These are phyloP conservation scores for Hymenotorrendiella dingleyae DNA, from an alignment of 2,329 filamentous ascomycete species.

Conservation along the genomic window DNA sequence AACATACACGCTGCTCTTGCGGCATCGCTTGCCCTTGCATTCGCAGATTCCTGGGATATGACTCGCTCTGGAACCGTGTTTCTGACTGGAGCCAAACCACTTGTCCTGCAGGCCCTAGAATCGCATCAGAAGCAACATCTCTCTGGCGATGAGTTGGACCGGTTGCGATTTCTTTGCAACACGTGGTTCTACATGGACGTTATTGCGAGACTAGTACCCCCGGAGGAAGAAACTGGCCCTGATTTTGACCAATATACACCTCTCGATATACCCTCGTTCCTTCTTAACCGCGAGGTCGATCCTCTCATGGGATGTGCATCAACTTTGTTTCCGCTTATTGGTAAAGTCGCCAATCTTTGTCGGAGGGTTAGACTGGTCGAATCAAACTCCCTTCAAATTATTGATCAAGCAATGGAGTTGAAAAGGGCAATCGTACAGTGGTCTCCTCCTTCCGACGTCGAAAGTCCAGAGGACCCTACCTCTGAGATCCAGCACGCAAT, in stretches of 20 bases:
- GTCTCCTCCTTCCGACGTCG: conserved; percentile 50
- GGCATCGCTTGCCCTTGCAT: conserved; percentile 62
- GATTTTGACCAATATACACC: conserved; percentile 45
- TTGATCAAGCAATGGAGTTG: conserved; percentile 55
- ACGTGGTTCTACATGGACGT: conserved; percentile 73
- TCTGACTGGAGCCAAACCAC: conserved; percentile 58
- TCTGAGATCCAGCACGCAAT: conserved; percentile 58
- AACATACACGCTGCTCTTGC: too few species aligned
- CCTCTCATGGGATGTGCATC: conserved; percentile 65
- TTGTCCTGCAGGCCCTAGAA: conserved; percentile 53
- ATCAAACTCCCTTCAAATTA: conserved; percentile 52
- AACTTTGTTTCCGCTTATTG: conserved; percentile 63
- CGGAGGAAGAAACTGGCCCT: conserved; percentile 45
- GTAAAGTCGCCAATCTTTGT: conserved; percentile 59
- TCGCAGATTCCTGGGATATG: conserved; percentile 66
- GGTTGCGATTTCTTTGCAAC: conserved; percentile 63
- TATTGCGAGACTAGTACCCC: conserved; percentile 59
- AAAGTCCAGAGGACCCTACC: conserved; percentile 57
- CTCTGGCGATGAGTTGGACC: conserved; percentile 42
- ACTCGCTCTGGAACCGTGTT: conserved; percentile 64
- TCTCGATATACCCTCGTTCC: conserved; percentile 35
- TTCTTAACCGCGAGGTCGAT: conserved; percentile 49
- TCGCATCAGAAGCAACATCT: conserved; percentile 38
- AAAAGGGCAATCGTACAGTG: conserved; percentile 56
- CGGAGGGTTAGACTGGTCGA: conserved; percentile 48